Evolutionary conservation across 257 asterid species (phyloP).

Genomic region (Cruciata laevipes): DNA sequence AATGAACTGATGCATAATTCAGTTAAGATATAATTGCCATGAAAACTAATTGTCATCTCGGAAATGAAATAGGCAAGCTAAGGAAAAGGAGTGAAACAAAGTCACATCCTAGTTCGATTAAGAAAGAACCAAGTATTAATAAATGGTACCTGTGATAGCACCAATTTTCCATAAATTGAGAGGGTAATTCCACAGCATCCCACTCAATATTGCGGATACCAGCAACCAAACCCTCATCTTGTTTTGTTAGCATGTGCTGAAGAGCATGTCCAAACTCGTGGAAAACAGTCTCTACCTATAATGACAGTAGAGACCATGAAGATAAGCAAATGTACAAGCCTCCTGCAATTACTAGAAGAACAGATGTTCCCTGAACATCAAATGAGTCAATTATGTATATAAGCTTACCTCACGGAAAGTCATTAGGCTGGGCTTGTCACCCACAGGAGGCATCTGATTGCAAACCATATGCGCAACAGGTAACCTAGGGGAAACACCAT

Average conservation of each 20-base stretch:
- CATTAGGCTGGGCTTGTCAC: constrained; percentile 98
- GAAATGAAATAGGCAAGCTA: neutral
- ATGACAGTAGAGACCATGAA: neutral
- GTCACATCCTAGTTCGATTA: neutral
- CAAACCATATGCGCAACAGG: constrained; percentile 99
- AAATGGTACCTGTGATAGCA: constrained; percentile 77
- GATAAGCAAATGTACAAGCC: neutral
- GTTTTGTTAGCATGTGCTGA: constrained; percentile 96
- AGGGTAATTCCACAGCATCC: constrained; percentile 98
- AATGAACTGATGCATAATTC: neutral
- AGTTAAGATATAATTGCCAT: no score
- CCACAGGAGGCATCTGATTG: constrained; percentile 99
- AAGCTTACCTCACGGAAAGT: constrained; percentile 84
- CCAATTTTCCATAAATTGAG: constrained; percentile 99
- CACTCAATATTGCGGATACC: constrained; percentile 90
- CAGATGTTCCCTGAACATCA: no score
- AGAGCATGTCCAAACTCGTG: constrained; percentile 99
- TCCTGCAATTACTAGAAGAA: neutral
- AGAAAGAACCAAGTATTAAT: neutral
- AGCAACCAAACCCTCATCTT: constrained; percentile 98
- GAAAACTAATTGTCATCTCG: neutral
- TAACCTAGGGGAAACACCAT: constrained; percentile 73
- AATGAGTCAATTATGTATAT: neutral
- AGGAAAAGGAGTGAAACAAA: neutral
- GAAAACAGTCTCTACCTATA: constrained; percentile 95